phyloP scores from a whole-genome alignment of 1,284 basidiomycete species.

The Moniliophthora roreri region DNA sequence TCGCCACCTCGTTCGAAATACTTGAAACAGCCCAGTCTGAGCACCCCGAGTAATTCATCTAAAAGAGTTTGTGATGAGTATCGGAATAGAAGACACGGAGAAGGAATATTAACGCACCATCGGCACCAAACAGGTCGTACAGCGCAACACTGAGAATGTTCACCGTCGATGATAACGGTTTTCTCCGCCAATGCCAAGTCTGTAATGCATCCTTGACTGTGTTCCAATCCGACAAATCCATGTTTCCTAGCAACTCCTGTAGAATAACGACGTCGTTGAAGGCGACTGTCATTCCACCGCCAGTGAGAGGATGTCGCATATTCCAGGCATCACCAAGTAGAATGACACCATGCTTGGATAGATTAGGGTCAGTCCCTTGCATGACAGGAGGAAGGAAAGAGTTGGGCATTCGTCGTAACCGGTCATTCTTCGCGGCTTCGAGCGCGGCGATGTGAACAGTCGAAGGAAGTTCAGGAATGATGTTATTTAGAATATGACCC shows the following conservation, averaged over 20 bases:
- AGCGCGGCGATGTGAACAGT: constrained; percentile 64
- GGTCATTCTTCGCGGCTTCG: constrained; percentile 65
- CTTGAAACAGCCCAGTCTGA: constrained; percentile 94
- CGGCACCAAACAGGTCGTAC: constrained; percentile 90
- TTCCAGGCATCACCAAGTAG: constrained; percentile 98
- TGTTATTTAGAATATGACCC: constrained; percentile 68
- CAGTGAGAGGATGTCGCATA: constrained; percentile 98
- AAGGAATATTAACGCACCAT: constrained; percentile 51
- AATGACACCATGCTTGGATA: constrained; percentile 69
- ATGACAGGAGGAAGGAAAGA: constrained; percentile 86
- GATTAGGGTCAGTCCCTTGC: constrained; percentile 52
- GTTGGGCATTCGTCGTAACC: constrained; percentile 93
- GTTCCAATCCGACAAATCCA: constrained; percentile 32
- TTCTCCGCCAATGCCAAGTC: constrained; percentile 85
- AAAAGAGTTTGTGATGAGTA: constrained; percentile 3
- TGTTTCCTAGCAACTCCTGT: constrained; percentile 55
- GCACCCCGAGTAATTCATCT: constrained; percentile 81
- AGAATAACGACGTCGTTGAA: constrained; percentile 83
- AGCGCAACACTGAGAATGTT: constrained; percentile 91
- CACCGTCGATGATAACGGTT: constrained; percentile 79
- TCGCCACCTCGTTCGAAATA: constrained; percentile 96
- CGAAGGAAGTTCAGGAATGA: constrained; percentile 80
- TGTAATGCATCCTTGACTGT: constrained; percentile 20
- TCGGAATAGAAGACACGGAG: not conserved
- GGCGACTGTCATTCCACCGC: constrained; percentile 96